Base-by-base conservation (phyloP, 2,329 filamentous ascomycete genomes). In the Aspergillus fumigatus region DNA sequence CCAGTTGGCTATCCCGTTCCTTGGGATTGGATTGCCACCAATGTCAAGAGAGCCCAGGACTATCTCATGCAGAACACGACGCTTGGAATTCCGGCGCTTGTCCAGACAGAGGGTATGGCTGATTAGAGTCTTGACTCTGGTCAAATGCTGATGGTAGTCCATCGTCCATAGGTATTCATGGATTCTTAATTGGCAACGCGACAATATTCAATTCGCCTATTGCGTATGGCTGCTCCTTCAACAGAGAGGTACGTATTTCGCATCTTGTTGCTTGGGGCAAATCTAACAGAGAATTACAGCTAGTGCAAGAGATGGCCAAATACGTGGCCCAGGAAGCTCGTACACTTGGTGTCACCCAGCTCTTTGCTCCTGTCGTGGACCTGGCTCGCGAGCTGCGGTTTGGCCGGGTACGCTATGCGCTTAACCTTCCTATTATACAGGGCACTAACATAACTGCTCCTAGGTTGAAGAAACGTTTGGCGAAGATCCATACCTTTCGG, bases 201-300 rank as follows among this genome's bases (percentile, higher is more conserved):
- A 91, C 88, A 1, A 88, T 91, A 57, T 92, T 90, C 77, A 91
- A 90, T 72, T 89, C 86, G 1, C 88, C 88, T 0, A 90, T 91
- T 62, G 88, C 78, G 7, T 83, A 88, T 53, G 88, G 84, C 17
- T 89, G 86, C 65, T 87, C 87, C 0, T 91, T 86, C 76, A 88
- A 91, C 67, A 81, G 82, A 0, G 78, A 79, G 40, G 72, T 74
- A 61, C 54, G 62, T 25, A 11, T 29, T 38, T 10, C 43, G 3
- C 14, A 14, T 9, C 4, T 25, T 11, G 14, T 11, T 2, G 2
- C 14, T 14, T 32, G 25, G 8, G 48, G 3, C 11, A 47, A 60
- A 53, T 61, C 7, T 19, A 14, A 29, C 49, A 48, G 14, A 7
- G 21, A 23, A 0, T 4, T 26, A 49, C 7, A 75, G 43, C 72